Evolutionary conservation across 1,139 yeast genomes (phyloP), one percentile per base, ranked within the genome.

Genomic region (Debaryomycetaceae sp.): DNA sequence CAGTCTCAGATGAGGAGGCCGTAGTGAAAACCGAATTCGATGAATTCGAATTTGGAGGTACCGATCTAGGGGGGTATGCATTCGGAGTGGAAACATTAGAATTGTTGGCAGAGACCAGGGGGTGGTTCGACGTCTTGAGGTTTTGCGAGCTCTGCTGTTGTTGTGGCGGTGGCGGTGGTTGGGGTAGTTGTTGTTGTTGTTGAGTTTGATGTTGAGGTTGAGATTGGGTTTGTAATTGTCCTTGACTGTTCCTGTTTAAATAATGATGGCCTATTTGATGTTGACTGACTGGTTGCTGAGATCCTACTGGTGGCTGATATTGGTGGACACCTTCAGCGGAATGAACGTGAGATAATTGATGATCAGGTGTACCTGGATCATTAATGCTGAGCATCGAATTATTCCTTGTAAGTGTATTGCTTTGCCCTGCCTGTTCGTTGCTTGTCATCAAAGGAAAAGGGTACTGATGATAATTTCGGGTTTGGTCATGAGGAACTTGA

Each of bases 361-460:
- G 43, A 36, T 42, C 37, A 5, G 54, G 55, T 9, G 51, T 54
- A 17, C 52, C 50, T 13, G 51, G 49, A 38, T 57, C 65, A 42
- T 47, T 55, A 47, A 65, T 57, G 37, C 54, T 54, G 14, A 66
- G 64, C 37, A 63, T 49, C 9, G 65, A 59, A 45, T 58, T 59
- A 5, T 65, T 62, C 22, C 65, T 36, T 17, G 49, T 9, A 13
- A 17, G 7, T 13, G 17, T 3, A 8, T 13, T 34, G 3, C n/a
- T 13, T 17, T 34, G 36, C 8, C 22, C 17, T 34, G 36, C 2
- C 36, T 34, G 36, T 9, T 34, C 36, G 22, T 34, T 34, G 22
- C 17, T 4, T n/a, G 23, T 34, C 49, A 49, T 45, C 7, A 38
- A 31, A 6, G 53, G 53, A 45, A 50, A 50, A 1, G 53, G 53